Evolutionary conservation across 179 eudicot species (phyloP).

Genomic region (Beta corolliflora): DNA sequence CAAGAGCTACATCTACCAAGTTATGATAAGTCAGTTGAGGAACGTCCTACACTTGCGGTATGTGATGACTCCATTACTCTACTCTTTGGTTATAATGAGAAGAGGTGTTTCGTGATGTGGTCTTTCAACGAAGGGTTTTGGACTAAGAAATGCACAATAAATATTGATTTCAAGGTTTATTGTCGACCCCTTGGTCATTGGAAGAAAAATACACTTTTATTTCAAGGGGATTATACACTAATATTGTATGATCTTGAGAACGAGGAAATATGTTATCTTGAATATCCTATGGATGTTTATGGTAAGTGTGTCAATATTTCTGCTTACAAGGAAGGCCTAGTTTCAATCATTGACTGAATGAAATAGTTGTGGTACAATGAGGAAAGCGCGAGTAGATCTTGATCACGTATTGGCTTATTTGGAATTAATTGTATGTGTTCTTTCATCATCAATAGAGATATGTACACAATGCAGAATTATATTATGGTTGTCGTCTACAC

Average conservation of each 20-base stretch:
- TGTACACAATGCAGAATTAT: too few relatives aligned
- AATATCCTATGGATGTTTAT: neutral
- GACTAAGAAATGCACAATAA: slow-evolving; percentile 5
- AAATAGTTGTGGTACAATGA: too few relatives aligned
- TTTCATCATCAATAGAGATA: too few relatives aligned
- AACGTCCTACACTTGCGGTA: neutral
- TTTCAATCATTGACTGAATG: neutral
- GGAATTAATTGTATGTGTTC: too few relatives aligned
- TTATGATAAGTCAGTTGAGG: neutral
- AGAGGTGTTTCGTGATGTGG: neutral
- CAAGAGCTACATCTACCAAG: neutral
- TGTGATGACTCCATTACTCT: slow-evolving; percentile 17
- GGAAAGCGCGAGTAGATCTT: too few relatives aligned
- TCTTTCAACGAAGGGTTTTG: neutral
- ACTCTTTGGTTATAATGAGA: neutral
- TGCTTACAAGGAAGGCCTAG: slow-evolving; percentile 17
- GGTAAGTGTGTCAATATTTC: neutral
- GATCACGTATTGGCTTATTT: too few relatives aligned
- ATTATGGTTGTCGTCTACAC: too few relatives aligned
- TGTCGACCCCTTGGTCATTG: slow-evolving; percentile 4
- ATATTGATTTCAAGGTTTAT: neutral
- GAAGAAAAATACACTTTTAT: slow-evolving; percentile 10
- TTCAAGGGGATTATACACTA: neutral
- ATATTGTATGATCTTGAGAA: slow-evolving; percentile 5
- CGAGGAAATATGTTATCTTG: neutral